Conservation (phyloP, 352 stramenopile species). For the Phytophthora megakarya region DNA sequence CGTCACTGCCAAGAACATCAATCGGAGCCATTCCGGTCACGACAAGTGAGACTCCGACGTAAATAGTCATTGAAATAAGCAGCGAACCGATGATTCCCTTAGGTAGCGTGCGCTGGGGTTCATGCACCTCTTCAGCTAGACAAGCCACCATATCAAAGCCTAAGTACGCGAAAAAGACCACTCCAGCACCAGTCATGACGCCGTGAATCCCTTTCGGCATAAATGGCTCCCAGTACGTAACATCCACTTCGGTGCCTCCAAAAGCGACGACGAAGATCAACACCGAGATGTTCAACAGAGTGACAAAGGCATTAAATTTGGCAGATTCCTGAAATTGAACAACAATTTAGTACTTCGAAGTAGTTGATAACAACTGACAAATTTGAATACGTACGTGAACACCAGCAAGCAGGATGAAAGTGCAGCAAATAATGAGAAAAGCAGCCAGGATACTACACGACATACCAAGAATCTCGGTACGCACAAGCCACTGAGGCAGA, state of each 20-base stretch:
- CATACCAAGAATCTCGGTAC: conserved; percentile 51
- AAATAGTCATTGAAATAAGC: conserved; percentile 91
- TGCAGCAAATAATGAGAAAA: conserved; percentile 84
- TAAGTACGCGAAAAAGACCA: conserved; percentile 93
- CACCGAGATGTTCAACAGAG: conserved; percentile 89
- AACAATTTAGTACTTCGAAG: too few relatives aligned
- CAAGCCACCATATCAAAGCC: conserved; percentile 95
- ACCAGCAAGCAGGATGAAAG: conserved; percentile 82
- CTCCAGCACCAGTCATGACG: conserved; percentile 86
- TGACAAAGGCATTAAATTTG: conserved; percentile 92
- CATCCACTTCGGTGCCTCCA: conserved; percentile 78
- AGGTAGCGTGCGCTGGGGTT: conserved; percentile 89
- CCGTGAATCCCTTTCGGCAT: conserved; percentile 85
- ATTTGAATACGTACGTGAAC: conserved; percentile 62
- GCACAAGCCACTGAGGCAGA: conserved; percentile 71
- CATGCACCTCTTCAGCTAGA: conserved; percentile 90
- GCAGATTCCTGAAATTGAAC: conserved; percentile 81
- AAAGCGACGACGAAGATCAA: conserved; percentile 90
- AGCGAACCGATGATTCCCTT: conserved; percentile 93
- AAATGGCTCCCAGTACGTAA: conserved; percentile 83
- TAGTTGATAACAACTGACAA: too few relatives aligned
- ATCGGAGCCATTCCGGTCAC: conserved; percentile 89
- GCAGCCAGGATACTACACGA: conserved; percentile 81
- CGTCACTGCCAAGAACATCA: conserved; percentile 66
- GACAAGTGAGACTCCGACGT: conserved; percentile 88